Evolutionary conservation across 768 basidiomycete species (phyloP), one percentile per base, ranked within the genome.

Genomic region (Kwoniella sp.): DNA sequence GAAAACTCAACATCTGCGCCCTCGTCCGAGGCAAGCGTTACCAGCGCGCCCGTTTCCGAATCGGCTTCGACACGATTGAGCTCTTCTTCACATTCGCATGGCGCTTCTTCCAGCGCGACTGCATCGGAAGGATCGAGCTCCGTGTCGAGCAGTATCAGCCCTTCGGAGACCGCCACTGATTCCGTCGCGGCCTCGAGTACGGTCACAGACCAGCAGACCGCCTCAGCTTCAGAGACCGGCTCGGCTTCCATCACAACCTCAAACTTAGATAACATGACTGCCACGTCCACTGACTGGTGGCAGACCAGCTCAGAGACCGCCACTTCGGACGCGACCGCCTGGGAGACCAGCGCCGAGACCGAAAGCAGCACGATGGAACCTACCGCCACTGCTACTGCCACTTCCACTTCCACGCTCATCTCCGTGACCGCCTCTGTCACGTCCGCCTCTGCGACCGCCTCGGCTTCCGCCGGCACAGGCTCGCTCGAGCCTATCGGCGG

Each of bases 71-170:
- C 42, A 27, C 31, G 32, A 27, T 50, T 34, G 51, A 59, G 52
- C 51, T 53, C 51, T 45, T 53, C 52, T 28, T 38, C 40, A n/a
- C 15, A 3, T 15, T 28, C 28, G 5, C 17, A n/a, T 12, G 23
- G 15, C 26, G 11, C 33, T 48, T 20, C 31, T 27, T 4, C 34
- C 9, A 31, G n/a, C 29, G 28, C 37, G 6, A 37, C 47, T 4
- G 47, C 37, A 3, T 49, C 37, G 4, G 29, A 50, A 50, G 48
- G 31, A 56, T 56, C 55, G 55, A 56, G 55, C 55, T 56, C 57
- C 45, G 48, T 46, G 40, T 43, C 51, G 33, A 44, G 19, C 40
- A 48, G 17, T n/a, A 37, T 40, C 32, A 39, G 22, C 56, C 14
- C 47, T 27, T 22, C 45, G 26, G 28, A 26, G 14, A 50, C 58